Base-by-base conservation (phyloP, 1,284 basidiomycete genomes). In the Mycosarcoma maydis region DNA sequence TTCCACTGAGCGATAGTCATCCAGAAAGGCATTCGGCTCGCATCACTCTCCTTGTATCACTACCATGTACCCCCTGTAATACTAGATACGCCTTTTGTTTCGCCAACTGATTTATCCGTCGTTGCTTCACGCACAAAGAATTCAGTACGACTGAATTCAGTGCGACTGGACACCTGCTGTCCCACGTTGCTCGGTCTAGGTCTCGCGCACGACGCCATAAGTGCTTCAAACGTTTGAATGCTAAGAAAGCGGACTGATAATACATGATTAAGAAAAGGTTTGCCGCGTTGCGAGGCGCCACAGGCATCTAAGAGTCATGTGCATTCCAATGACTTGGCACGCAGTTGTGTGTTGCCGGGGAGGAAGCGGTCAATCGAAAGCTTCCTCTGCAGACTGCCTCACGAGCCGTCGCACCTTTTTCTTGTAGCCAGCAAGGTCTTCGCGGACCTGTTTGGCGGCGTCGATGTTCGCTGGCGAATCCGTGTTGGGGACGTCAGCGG, bases 391-490 rank as follows among this genome's bases (percentile, higher is more conserved):
- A 16, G 77, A 77, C 51, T 76, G 75, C 27, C 79, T 71, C 1
- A 79, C 79, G 20, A 81, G 69, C 41, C 76, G 65, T 39, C 79
- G 76, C 11, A 77, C 75, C 67, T 75, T 80, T 57, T 79, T 79
- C 40, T 78, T 76, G 65, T 81, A 81, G 32, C 57, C 78, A 13
- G 67, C 48, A 37, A 79, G 56, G 58, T 81, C 79, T 61, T 80
- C 78, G 36, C 77, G 53, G 39, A 80, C 77, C 49, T 81, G 78
- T 70, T 80, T 80, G 26, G 80, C 74, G 0, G 96, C 95, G 78
- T 98, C 94, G 22, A 98, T 91, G 79, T 98, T 98, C 2, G 95
- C 95, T 3, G 95, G 95, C 67, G 94, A 97, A 83, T 95, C 94
- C 59, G 90, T 86, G 84, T 95, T 94, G 27, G 95, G 96, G 32